These are phyloP conservation scores for Paecilomyces formosus DNA, from an alignment of 2,329 filamentous ascomycete species.

Conservation along the genomic window DNA sequence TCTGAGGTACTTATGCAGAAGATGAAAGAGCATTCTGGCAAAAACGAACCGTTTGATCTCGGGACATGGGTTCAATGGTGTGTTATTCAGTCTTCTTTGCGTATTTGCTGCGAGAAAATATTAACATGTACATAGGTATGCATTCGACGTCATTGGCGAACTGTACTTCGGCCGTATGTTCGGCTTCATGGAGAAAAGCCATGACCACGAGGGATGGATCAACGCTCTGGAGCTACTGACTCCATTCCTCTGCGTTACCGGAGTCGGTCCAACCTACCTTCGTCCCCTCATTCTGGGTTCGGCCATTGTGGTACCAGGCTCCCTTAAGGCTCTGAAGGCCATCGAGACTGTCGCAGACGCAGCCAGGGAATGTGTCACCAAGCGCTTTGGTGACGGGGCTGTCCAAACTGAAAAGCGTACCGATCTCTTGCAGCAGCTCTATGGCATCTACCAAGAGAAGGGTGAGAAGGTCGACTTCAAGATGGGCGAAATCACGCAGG, in stretches of 20 bases:
- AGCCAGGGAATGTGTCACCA: constrained; percentile 15
- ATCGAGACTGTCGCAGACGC: constrained; percentile 17
- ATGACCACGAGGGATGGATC: constrained; percentile 33
- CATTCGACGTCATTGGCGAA: constrained; percentile 18
- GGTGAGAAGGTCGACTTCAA: constrained; percentile 23
- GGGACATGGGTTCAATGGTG: constrained; percentile 14
- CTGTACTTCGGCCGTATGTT: constrained; percentile 22
- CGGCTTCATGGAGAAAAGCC: constrained; percentile 14
- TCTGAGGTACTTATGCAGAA: constrained; percentile 12
- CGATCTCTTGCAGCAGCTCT: constrained; percentile 22
- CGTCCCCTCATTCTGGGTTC: constrained; percentile 19
- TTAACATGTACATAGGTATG: constrained; percentile 3
- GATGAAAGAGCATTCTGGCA: constrained; percentile 10
- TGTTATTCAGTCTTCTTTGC: neutral
- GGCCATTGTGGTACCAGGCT: constrained; percentile 13
- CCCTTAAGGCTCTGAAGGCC: constrained; percentile 17
- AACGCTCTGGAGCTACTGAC: constrained; percentile 26
- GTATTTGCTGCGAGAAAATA: neutral
- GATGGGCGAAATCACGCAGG: constrained; percentile 19
- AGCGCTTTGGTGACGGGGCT: constrained; percentile 11
- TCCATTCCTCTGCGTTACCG: constrained; percentile 22
- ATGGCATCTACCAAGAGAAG: constrained; percentile 18
- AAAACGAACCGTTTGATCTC: constrained; percentile 12
- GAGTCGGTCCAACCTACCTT: constrained; percentile 20
- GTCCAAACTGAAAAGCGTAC: constrained; percentile 12